These are phyloP conservation scores for Phytomonas sp. DNA, from an alignment of 208 protist species.

Conservation along the genomic window DNA sequence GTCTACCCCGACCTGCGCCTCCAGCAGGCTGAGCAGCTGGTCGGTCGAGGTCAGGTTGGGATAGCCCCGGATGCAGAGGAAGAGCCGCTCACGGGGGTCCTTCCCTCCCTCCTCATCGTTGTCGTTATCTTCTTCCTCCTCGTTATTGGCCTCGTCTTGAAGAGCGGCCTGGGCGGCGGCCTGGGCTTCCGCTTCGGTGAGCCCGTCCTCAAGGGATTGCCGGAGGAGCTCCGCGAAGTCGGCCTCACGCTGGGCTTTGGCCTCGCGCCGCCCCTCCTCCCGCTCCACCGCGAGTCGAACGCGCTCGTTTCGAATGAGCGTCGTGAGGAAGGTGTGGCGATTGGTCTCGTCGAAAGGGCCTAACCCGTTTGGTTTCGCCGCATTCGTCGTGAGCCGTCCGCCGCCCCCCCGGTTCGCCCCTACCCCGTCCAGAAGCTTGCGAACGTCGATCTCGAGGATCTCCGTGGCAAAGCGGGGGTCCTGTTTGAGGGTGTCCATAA, in stretches of 20 bases:
- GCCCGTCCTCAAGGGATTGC: slow-evolving; percentile 71
- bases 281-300: slow-evolving; percentile 37
- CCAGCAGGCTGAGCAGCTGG: slow-evolving; percentile 16
- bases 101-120: not conserved
- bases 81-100: slow-evolving; percentile 2
- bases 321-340: slow-evolving; percentile 11
- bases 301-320: slow-evolving; percentile 20
- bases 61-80: slow-evolving; percentile 23
- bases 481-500: no score
- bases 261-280: slow-evolving; percentile 26
- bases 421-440: no score
- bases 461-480: no score
- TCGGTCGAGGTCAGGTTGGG: slow-evolving; percentile 7
- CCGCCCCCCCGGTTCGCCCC: no score
- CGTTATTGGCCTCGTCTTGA: slow-evolving; percentile 20
- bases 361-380: slow-evolving; percentile 1
- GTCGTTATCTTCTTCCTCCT: slow-evolving; percentile 15
- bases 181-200: slow-evolving; percentile 38
- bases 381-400: no score
- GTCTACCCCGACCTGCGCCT: slow-evolving; percentile 45
- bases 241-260: slow-evolving; percentile 18
- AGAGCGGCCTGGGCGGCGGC: slow-evolving; percentile 31
- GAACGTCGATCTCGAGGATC: no score
- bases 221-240: slow-evolving; percentile 22
- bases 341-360: slow-evolving; percentile 12